These are phyloP conservation scores for Selaginella tamariscina DNA, from an alignment of 75 land plant species.

Conservation along the genomic window DNA sequence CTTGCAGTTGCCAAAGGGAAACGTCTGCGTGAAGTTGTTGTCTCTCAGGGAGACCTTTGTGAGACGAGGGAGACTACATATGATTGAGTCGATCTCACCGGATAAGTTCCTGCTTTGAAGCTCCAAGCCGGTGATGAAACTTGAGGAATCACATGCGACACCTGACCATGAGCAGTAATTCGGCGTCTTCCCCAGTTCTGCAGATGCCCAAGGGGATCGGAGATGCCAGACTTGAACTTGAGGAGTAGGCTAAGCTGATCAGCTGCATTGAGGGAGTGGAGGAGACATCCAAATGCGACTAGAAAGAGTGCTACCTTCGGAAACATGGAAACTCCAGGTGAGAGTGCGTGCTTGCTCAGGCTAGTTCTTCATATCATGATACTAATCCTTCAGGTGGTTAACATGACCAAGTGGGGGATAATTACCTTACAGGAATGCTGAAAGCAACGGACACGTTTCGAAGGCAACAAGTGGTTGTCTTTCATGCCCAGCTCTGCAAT, in stretches of 20 bases:
- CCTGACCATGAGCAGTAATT: not conserved
- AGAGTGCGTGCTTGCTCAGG: too few relatives aligned
- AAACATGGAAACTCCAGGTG: too few relatives aligned
- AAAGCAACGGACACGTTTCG: not conserved
- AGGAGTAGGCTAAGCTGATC: too few relatives aligned
- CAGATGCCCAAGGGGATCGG: not conserved
- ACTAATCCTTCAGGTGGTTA: not conserved
- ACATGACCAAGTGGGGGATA: not conserved
- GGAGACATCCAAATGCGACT: too few relatives aligned
- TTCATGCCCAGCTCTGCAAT: not conserved
- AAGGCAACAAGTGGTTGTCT: slow-evolving; percentile 1
- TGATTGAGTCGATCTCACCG: not conserved
- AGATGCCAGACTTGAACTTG: not conserved
- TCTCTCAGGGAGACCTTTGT: not conserved
- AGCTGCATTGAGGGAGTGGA: too few relatives aligned
- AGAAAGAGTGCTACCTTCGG: too few relatives aligned
- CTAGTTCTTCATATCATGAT: too few relatives aligned
- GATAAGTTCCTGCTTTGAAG: not conserved
- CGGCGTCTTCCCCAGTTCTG: not conserved
- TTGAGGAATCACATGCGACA: not conserved
- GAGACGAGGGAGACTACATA: not conserved
- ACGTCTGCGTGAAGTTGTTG: not conserved
- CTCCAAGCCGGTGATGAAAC: not conserved
- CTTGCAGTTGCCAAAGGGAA: not conserved
- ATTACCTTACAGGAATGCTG: not conserved